Evolutionary conservation across 768 basidiomycete genomes (phyloP), one percentile per base, ranked within the genome.

Genomic region (Inosperma sp.): DNA sequence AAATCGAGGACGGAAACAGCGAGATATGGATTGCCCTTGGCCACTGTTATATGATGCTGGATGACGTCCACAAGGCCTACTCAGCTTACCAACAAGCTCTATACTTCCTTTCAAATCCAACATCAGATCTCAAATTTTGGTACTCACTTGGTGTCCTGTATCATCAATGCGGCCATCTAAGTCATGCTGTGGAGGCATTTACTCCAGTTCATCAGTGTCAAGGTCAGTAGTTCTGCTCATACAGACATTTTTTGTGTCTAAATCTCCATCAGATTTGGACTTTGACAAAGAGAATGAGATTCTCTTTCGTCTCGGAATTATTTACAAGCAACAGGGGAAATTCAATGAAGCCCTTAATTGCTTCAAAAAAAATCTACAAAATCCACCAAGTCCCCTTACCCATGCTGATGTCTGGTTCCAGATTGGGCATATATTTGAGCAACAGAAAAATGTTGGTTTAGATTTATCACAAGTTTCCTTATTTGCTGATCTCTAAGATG

Each of bases 401-500:
- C 89, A 94, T 59, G 89, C 93, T 49, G 96, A 99, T 59, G 97
- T 99, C 56, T 98, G 94, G 93, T 98, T 98, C 82, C 96, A 99
- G 71, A 96, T 99, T 54, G 96, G 96, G 3, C 96, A 98, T 63
- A 94, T 98, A 16, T 93, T 90, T 61, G 96, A 98, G 68, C 94
- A 96, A 64, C 91, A 95, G 68, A 88, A 93, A 70, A 93, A 98
- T 65, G 94, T 94, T 65, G 68, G 72, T 69, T n/a, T 42, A 10
- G 10, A 17, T 49, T 40, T 30, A 29, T 31, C 31, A 29, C 51
- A 7, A 1, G 31, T 30, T 57, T 27, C 30, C 36, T 35, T 40
- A 51, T 26, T 52, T 60, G 37, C 63, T 59, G 25, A 47, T 51
- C 29, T 51, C 26, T 52, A 36, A 41, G 46, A n/a, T 13, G 23